Evolutionary conservation across 176 grass and related monocot genomes (phyloP), one percentile per base, ranked within the genome.

Genomic region (Cenchrus americanus): DNA sequence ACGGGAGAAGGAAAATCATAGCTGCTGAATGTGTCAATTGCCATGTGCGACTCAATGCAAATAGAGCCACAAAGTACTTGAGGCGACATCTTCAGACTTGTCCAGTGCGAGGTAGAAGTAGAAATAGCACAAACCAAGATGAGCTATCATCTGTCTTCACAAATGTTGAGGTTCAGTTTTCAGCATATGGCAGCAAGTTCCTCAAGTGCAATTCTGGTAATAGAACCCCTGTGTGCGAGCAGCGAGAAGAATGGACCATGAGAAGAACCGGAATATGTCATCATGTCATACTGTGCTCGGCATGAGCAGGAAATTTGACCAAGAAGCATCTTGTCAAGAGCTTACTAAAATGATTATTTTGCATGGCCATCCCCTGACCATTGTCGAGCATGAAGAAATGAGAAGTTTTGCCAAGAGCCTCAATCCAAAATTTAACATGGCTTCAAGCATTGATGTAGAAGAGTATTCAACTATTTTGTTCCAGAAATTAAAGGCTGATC

Each of bases 371-470:
- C 87, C 81, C 10, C 47, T 49, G 47, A 12, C 69, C 70, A 74
- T 89, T 75, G 82, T 84, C 41, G 68, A 89, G n/a, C 87, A 89
- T 89, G 82, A 84, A 43, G 87, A 84, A 89, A 89, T 89, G 87
- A 80, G 22, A 80, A 84, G 60, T 59, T 89, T 89, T 84, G 69
- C 87, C 55, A 89, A 60, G 82, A 83, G 60, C 60, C 76, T 89
- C 62, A 84, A 89, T 42, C 87, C 87, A 10, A 12, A 79, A 54
- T 84, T 89, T 84, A 89, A 80, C 69, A 89, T 84, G 87, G 82
- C 76, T 42, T 89, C 82, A 62, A 84, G 69, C 61, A 73, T 80
- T 69, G 82, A 84, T 68, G 79, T 89, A 44, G 87, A 89, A 75
- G 87, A 89, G 54, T 84, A 89, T 66, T 84, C 50, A 73, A 89